Evolutionary conservation across 164 flowering plant species (phyloP), one percentile per base, ranked within the genome.

Genomic region (Euptelea pleiosperma): DNA sequence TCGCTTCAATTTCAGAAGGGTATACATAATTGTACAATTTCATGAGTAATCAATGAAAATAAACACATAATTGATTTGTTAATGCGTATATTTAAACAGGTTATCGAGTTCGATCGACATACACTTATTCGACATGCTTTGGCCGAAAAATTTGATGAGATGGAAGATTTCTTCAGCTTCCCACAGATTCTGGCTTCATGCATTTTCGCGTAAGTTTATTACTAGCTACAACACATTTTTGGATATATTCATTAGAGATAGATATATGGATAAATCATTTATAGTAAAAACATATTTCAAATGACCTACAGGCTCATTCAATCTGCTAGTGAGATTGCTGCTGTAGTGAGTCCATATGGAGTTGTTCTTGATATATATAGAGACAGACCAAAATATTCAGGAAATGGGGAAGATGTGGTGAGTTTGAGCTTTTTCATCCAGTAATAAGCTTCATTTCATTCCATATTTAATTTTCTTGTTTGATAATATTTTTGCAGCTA

Each of bases 91-190:
- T 58, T 57, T 8, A 15, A 49, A 18, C 50, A 72, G 71, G 66
- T 36, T 3, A 52, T 64, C 12, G 64, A 73, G 30, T 69, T 65
- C 26, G 73, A 58, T 22, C 55, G 58, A 8, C 52, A 53, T 24
- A 69, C 70, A 0, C 70, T 68, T 9, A 33, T 73, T 48, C 61
- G 73, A 21, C 73, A 72, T 40, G 68, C 70, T 36, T 56, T 64
- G 18, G 73, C 73, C 3, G 73, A 73, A 33, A 73, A 73, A 26
- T 68, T 68, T 25, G 73, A 73, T 44, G 76, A 73, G 57, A 54
- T 55, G 31, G 69, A 73, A 58, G 63, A 61, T 4, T 46, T 41
- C 46, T 55, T 66, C 37, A 40, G 70, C 10, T 65, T 62, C 25
- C 73, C 70, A 7, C 71, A 66, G 15, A 61, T 73, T 65, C 49